Percentiles rank a stretch among this genome's conserved stretches.
phyloP scores from a whole-genome alignment of 257 asterid species.

The Penstemon eatonii region DNA sequence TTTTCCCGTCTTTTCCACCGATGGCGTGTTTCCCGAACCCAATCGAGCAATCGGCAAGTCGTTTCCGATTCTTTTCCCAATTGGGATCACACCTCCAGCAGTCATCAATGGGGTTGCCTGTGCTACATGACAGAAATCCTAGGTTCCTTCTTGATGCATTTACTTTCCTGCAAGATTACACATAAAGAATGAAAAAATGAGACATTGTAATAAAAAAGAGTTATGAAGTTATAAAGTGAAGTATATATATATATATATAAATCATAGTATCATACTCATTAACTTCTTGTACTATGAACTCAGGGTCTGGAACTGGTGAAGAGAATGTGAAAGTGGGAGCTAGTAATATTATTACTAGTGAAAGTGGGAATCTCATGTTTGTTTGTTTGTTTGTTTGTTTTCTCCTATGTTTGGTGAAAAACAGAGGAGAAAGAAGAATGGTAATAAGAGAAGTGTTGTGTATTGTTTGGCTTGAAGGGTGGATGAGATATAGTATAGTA shows the following conservation, averaged over 20 bases:
- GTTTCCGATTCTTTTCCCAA: conserved; percentile 72
- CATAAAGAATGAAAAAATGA: conserved; percentile 1
- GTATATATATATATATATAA: background rate
- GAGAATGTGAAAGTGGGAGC: conserved; percentile 41
- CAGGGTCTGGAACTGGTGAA: conserved; percentile 69
- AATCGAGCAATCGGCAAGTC: conserved; percentile 76
- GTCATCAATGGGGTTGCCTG: conserved; percentile 89
- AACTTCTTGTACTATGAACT: conserved; percentile 67
- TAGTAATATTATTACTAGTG: conserved; percentile 35
- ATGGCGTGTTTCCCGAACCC: conserved; percentile 86
- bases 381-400: background rate
- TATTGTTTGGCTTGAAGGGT: conserved; percentile 12
- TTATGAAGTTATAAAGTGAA: background rate
- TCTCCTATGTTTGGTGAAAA: conserved; percentile 10
- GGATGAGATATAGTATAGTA: conserved; percentile 29
- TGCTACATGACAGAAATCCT: conserved; percentile 70
- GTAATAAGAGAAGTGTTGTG: conserved; percentile 2
- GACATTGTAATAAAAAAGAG: background rate
- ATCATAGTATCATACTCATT: conserved; percentile 47
- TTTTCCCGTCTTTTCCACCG: conserved; percentile 74
- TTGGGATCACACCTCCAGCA: conserved; percentile 93
- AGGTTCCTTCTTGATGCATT: conserved; percentile 68
- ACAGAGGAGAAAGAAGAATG: conserved; percentile 3
- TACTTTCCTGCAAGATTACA: conserved; percentile 49
- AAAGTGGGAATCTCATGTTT: conserved; percentile 42